Evolutionary conservation across 257 asterid species (phyloP), one percentile per base, ranked within the genome.

Genomic region (Ajuga chamaepitys): DNA sequence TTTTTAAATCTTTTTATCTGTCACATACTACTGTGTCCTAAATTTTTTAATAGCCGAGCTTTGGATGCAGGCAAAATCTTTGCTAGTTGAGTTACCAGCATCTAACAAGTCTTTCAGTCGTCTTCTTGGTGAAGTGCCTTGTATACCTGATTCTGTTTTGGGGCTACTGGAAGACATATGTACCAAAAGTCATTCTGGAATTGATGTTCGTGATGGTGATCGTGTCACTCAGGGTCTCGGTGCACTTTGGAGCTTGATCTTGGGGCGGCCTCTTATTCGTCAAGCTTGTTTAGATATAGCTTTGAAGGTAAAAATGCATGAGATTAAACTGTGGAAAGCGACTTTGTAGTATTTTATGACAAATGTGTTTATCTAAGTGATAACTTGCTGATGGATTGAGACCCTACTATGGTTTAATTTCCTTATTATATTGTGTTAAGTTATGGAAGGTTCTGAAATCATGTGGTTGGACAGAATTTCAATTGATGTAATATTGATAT

Each of bases 201-300:
- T 74, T 58, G 90, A 83, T 79, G 70, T 67, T 37, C 82, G 79
- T 71, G 96, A 84, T 75, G 86, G 90, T 70, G 99, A 94, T 63
- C 97, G 89, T 76, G 95, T 88, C 67, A 88, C 97, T 77, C 99
- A 94, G 81, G 97, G 97, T 58, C 97, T 94, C 54, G 97, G 96
- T 68, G 95, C 92, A 25, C 83, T 85, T 58, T 90, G 97, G 99
- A 85, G 93, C 81, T 84, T 94, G 80, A 88, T 88, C 66, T 70
- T 88, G 72, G 88, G 86, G 56, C 95, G 96, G 46, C 97, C 96
- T 56, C 80, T 76, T 65, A 64, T 82, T 84, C 96, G 97, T 61
- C 88, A 83, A 80, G 89, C 95, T 47, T 91, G 95, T 70, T 65
- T 94, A 74, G 97, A 90, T 81, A 94, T 90, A 65, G 97, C 89